Percentiles rank a stretch among this genome's conserved stretches.
These are phyloP conservation scores for Coccomyxa sp. DNA, from an alignment of 139 green algal genomes.

Conservation along the genomic window DNA sequence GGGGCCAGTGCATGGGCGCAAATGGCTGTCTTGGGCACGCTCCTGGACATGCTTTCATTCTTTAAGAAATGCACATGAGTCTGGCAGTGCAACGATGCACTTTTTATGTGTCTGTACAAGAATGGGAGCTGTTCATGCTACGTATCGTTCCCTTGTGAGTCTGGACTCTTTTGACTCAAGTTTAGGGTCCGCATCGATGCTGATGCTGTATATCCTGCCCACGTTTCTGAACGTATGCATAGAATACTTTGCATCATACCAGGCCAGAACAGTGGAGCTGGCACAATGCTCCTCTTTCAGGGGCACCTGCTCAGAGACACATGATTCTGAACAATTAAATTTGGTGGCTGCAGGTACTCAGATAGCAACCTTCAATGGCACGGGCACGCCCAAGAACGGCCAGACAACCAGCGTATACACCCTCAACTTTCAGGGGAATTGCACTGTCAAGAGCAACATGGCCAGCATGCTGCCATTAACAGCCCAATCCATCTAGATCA, in stretches of 20 bases:
- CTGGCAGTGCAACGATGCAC: too few species aligned
- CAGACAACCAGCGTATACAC: not conserved
- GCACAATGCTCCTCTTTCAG: not conserved
- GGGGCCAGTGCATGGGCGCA: too few species aligned
- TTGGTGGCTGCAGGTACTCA: not conserved
- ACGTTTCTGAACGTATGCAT: too few species aligned
- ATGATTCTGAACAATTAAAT: not conserved
- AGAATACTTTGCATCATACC: not conserved
- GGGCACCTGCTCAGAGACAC: not conserved
- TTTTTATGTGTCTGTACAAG: too few species aligned
- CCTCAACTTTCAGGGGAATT: not conserved
- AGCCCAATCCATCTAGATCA: not conserved
- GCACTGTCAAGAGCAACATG: not conserved
- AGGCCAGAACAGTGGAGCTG: not conserved
- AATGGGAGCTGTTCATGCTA: too few species aligned
- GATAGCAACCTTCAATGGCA: not conserved
- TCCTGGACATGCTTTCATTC: too few species aligned
- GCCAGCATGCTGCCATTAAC: not conserved
- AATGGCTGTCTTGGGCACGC: too few species aligned
- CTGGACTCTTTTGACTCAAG: too few species aligned
- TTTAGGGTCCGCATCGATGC: too few species aligned
- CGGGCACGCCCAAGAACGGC: not conserved
- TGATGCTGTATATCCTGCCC: not conserved
- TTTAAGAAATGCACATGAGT: too few species aligned
- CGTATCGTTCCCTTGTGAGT: too few species aligned